These are phyloP conservation scores for Alternaria angustiovoidea DNA, from an alignment of 2,329 filamentous ascomycete genomes.

Conservation along the genomic window DNA sequence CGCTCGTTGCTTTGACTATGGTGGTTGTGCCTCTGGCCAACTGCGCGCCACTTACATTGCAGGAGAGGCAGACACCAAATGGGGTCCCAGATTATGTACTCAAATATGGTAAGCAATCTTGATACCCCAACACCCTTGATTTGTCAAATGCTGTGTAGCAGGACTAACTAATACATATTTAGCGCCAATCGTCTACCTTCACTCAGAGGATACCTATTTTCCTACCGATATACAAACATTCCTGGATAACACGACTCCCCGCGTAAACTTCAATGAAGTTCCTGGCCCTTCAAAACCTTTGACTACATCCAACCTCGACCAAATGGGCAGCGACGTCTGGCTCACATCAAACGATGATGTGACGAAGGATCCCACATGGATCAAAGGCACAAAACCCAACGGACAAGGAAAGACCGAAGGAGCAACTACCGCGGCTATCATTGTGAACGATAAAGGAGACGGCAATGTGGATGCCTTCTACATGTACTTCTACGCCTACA, in stretches of 20 bases:
- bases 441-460: conserved; percentile 65
- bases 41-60: conserved; percentile 28
- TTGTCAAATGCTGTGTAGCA: background rate
- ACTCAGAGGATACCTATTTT: conserved; percentile 53
- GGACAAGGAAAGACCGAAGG: conserved; percentile 58
- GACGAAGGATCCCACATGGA: conserved; percentile 53
- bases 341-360: conserved; percentile 56
- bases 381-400: conserved; percentile 63
- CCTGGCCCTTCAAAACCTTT: conserved; percentile 48
- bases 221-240: conserved; percentile 56
- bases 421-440: conserved; percentile 61
- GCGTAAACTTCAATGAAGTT: conserved; percentile 48
- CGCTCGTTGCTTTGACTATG: conserved; percentile 15
- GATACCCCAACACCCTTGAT: background rate
- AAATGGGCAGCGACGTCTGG: conserved; percentile 54
- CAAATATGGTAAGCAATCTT: conserved; percentile 46
- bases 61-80: conserved; percentile 31
- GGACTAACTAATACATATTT: conserved; percentile 14
- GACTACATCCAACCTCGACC: conserved; percentile 53
- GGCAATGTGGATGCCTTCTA: conserved; percentile 67
- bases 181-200: conserved; percentile 58
- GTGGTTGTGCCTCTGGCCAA: conserved; percentile 23
- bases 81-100: conserved; percentile 50
- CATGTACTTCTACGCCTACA: conserved; percentile 69
- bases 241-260: conserved; percentile 52